Base-by-base conservation (phyloP, 2,329 filamentous ascomycete species). In the Diaporthe sp. region DNA sequence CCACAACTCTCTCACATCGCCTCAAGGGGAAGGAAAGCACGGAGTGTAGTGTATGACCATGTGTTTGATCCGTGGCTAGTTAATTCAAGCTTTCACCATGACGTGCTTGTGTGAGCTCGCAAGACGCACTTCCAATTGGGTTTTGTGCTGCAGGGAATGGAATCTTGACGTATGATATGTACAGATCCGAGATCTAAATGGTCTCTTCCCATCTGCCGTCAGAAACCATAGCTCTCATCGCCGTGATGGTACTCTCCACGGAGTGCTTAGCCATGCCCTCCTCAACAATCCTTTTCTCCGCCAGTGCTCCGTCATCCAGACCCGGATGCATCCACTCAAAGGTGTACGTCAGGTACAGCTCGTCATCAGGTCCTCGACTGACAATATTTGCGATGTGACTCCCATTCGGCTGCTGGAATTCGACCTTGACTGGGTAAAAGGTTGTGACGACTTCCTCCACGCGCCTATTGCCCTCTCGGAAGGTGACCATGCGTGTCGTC, bases 401-500 rank as follows among this genome's bases (percentile, higher is more conserved):
- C 28, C 80, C 81, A 46, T 79, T 74, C 0, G 79, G 78, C 72
- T 82, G 81, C 10, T 72, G 76, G 70, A 82, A 82, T 8, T 81
- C 80, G n/a, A 82, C 79, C 28, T 80, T 79, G 31, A 76, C 75
- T 7, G 78, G 74, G 51, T 79, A 59, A 58, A 79, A 82, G 6
- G 78, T 78, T 5, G 79, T 81, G 12, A 81, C 80, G 0, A 77
- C 79, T 70, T 82, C 81, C 39, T 77, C 76, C 6, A 81, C 79
- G 37, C 68, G 77, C 51, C 78, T 72, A 42, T 81, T 74, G 3
- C 77, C 74, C 70, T 81, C 78, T 55, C 78, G 78, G 75, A 83
- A 83, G 4, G 79, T 49, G 12, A 82, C 80, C 44, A 82, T 80
- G 39, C 81, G 81, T 13, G 79, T 76, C 31, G 77, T 79, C n/a